Percentiles rank a stretch among this genome's conserved stretches.
Evolutionary conservation across 2,329 filamentous ascomycete species (phyloP).

Genomic region (Exophiala phaeomuriformis): DNA sequence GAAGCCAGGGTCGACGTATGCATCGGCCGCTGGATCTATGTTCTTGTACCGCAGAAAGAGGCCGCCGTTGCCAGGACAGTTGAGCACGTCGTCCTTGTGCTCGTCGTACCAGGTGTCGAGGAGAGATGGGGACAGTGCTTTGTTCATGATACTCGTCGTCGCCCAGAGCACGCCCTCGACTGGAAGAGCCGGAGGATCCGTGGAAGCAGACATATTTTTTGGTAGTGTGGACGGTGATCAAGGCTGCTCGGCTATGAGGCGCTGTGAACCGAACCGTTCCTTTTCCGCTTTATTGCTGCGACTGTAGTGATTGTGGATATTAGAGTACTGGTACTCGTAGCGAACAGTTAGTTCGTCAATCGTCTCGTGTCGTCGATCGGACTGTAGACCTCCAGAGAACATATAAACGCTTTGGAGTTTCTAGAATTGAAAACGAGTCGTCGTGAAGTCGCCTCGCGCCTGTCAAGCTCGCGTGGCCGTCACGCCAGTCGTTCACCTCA

Average conservation of each 20-base stretch:
- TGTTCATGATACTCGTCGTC: conserved; percentile 12
- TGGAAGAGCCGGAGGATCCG: conserved; percentile 38
- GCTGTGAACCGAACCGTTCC: no score
- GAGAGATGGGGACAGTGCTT: conserved; percentile 1
- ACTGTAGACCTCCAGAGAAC: no score
- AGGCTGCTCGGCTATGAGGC: neutral
- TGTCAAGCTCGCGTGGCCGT: no score
- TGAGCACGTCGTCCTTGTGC: conserved; percentile 12
- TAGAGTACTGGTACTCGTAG: no score
- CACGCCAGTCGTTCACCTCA: no score
- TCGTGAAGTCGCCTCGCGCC: no score
- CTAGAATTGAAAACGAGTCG: no score
- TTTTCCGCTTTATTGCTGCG: no score
- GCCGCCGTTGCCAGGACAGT: conserved; percentile 13
- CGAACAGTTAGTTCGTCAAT: no score
- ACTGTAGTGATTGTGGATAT: no score
- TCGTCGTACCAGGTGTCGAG: conserved; percentile 18
- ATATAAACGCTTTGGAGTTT: no score
- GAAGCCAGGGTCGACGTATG: conserved; percentile 3
- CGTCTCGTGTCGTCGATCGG: no score
- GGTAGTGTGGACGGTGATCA: neutral
- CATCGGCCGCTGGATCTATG: neutral
- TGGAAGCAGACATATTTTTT: conserved; percentile 37
- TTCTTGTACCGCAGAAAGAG: conserved; percentile 19
- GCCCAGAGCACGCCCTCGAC: conserved; percentile 13